phyloP scores from a whole-genome alignment of 2,329 filamentous ascomycete species.

The Botrytis fabae region DNA sequence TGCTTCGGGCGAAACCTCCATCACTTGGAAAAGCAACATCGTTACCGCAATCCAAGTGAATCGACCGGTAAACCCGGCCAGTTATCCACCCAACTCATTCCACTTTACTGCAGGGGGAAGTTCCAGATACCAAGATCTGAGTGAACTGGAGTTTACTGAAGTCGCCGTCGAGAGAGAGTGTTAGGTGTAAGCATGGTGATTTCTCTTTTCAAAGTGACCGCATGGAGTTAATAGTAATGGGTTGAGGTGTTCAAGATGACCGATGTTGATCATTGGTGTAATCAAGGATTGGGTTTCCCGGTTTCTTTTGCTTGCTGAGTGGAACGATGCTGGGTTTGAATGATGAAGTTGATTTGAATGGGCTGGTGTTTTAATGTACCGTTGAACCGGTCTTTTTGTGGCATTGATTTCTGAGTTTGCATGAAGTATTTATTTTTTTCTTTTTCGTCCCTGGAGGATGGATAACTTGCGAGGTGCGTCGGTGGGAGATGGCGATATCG shows the following conservation, averaged over 20 bases:
- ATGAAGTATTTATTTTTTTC: neutral
- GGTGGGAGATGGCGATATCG: neutral
- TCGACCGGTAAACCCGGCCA: neutral
- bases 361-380: neutral
- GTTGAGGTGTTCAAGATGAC: neutral
- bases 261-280: neutral
- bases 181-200: neutral
- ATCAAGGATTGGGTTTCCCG: neutral
- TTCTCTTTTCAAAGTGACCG: neutral
- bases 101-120: neutral
- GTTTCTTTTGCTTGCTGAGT: neutral
- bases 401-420: neutral
- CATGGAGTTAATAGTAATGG: neutral
- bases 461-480: neutral
- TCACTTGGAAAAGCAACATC: neutral
- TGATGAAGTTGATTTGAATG: neutral
- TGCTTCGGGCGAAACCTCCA: neutral
- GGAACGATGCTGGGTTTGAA: neutral
- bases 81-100: neutral
- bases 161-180: neutral
- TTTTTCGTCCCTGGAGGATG: neutral
- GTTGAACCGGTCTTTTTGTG: neutral
- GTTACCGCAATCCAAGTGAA: neutral
- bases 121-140: constrained; percentile 3
- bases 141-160: neutral